These are phyloP conservation scores for Umbelopsis ramanniana DNA, from an alignment of 192 early-diverging fungal species.

Conservation along the genomic window DNA sequence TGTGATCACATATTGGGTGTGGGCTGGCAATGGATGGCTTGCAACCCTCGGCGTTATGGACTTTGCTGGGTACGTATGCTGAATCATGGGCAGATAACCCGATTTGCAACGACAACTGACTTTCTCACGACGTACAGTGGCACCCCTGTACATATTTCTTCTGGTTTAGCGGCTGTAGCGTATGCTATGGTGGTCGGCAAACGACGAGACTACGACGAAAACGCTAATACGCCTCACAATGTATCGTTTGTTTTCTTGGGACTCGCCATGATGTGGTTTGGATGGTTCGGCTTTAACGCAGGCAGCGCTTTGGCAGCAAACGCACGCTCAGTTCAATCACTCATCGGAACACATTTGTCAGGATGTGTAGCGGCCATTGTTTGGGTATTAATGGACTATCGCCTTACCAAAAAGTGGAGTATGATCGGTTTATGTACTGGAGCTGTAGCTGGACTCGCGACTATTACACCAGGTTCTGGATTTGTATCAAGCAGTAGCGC, in stretches of 20 bases:
- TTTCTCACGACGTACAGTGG: slow-evolving; percentile 51
- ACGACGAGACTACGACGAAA: slow-evolving; percentile 70
- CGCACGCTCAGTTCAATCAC: slow-evolving; percentile 74
- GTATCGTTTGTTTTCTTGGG: slow-evolving; percentile 85
- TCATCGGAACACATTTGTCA: slow-evolving; percentile 76
- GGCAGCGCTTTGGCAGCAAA: slow-evolving; percentile 75
- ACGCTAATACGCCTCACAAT: slow-evolving; percentile 80
- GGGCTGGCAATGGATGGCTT: slow-evolving; percentile 83
- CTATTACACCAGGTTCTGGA: slow-evolving; percentile 85
- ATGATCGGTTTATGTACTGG: slow-evolving; percentile 89
- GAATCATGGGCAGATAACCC: slow-evolving; percentile 1
- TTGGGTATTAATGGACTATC: slow-evolving; percentile 77
- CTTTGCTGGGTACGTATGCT: slow-evolving; percentile 66
- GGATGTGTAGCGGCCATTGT: slow-evolving; percentile 70
- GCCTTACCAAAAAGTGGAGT: slow-evolving; percentile 71
- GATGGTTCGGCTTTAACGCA: slow-evolving; percentile 92
- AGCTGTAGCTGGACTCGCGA: slow-evolving; percentile 87
- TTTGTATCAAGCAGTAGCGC: slow-evolving; percentile 74
- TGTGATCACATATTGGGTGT: slow-evolving; percentile 81
- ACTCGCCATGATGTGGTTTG: slow-evolving; percentile 85
- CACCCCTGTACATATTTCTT: slow-evolving; percentile 82
- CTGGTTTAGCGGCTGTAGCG: slow-evolving; percentile 82
- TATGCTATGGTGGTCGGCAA: slow-evolving; percentile 83
- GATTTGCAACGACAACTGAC: not conserved
- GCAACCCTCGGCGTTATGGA: slow-evolving; percentile 74